Percentiles rank a stretch among this genome's conserved stretches.
phyloP scores from a whole-genome alignment of 116 monocot species.

The Iris pallida region DNA sequence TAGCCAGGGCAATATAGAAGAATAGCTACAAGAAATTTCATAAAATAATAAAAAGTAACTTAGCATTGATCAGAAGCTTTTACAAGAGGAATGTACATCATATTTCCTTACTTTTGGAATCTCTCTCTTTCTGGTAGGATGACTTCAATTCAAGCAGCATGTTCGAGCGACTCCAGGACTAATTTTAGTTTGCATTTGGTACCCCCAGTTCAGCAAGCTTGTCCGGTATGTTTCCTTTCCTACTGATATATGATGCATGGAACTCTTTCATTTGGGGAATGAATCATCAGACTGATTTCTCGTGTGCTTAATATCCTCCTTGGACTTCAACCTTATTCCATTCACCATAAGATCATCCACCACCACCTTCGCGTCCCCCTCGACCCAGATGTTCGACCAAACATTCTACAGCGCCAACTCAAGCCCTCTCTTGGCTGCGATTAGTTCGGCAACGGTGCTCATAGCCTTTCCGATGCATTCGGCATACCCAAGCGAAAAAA shows the following conservation, averaged over 20 bases:
- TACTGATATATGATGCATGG: constrained; percentile 28
- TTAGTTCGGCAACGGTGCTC: constrained; percentile 40
- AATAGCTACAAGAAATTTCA: too few relatives aligned
- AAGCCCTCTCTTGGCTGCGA: constrained; percentile 44
- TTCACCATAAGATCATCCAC: constrained; percentile 18
- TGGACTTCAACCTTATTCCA: constrained; percentile 14
- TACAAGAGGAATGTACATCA: too few relatives aligned
- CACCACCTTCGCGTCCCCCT: constrained; percentile 49
- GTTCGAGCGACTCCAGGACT: neutral
- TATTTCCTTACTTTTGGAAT: neutral
- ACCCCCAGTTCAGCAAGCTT: constrained; percentile 7
- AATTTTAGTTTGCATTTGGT: constrained; percentile 1
- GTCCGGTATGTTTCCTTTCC: constrained; percentile 35
- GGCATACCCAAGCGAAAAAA: constrained; percentile 45
- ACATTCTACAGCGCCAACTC: constrained; percentile 41
- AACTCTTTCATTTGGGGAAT: constrained; percentile 22
- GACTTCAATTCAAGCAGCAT: constrained; percentile 1
- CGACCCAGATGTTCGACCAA: constrained; percentile 38
- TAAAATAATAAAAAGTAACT: too few relatives aligned
- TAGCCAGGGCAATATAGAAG: too few relatives aligned
- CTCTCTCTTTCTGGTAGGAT: neutral
- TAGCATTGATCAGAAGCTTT: too few relatives aligned
- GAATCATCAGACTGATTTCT: constrained; percentile 32
- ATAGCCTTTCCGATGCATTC: constrained; percentile 46
- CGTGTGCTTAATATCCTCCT: constrained; percentile 28